Evolutionary conservation across 2,329 filamentous ascomycete species (phyloP), one percentile per base, ranked within the genome.

Genomic region (Penicillium sp.): DNA sequence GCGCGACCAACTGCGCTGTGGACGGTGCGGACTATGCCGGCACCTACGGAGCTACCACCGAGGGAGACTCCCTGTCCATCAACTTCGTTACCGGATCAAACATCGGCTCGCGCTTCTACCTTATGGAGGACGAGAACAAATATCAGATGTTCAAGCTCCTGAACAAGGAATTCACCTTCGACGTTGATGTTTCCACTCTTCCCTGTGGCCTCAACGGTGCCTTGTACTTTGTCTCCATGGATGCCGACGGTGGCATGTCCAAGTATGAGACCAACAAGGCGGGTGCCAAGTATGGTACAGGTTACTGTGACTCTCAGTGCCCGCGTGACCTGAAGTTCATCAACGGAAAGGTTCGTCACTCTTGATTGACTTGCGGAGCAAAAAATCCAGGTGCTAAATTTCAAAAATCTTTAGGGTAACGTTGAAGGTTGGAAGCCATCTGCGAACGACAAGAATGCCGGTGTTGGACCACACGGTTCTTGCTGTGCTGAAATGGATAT

Each of bases 121-220:
- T 87, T 53, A 78, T 87, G 72, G 76, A 78, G 57, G 71, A 74
- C 44, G 78, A 82, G 39, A 73, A 72, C 56, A 78, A 77, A 50
- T 88, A 88, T 67, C 71, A 85, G 70, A 76, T 78, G 62, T 83
- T 86, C 70, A 76, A 80, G 50, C 73, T 86, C 49, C 73, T 82
- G 46, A 81, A 81, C 68, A 77, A 83, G 61, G 84, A 88, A 67
- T 83, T 88, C 69, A 83, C 82, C 46, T 86, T 88, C 52, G 83
- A 86, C 47, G 83, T 86, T 26, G 84, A 88, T 63, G 79, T 85
- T 39, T 85, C 83, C 36, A 76, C 78, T 57, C 72, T 86, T 18
- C 78, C 79, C 50, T 88, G 85, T 60, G 85, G 85, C 51, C 70
- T 88, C 50, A 88, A 88, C 67, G 84, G 84, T 46, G 84, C 84